phyloP scores from a whole-genome alignment of 2,329 filamentous ascomycete genomes.

The Hypoxylon sp. region DNA sequence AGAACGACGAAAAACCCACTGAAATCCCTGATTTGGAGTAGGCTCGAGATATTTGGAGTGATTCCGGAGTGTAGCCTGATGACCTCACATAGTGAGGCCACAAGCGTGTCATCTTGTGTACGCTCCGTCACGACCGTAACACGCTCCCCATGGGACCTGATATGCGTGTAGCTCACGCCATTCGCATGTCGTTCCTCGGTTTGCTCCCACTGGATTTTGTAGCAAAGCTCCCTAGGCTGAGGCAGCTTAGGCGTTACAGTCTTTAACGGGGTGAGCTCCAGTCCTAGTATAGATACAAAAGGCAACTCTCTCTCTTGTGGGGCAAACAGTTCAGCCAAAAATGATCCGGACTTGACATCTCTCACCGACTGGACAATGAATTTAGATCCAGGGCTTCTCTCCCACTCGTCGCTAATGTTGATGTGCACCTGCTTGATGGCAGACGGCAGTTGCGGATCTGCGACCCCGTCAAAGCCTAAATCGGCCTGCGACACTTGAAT shows the following conservation, averaged over 20 bases:
- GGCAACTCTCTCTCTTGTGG: constrained; percentile 38
- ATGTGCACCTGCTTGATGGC: constrained; percentile 43
- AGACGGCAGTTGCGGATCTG: constrained; percentile 36
- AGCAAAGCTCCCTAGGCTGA: constrained; percentile 54
- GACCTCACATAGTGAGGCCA: constrained; percentile 30
- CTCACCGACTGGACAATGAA: constrained; percentile 39
- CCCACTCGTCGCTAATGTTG: constrained; percentile 38
- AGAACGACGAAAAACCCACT: constrained; percentile 42
- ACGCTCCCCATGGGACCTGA: constrained; percentile 36
- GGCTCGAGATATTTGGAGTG: constrained; percentile 27
- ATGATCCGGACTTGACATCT: constrained; percentile 33
- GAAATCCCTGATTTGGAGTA: constrained; percentile 34
- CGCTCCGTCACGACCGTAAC: constrained; percentile 41
- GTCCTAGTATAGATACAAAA: constrained; percentile 41
- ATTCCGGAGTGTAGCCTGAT: constrained; percentile 41
- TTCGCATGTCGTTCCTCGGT: constrained; percentile 36
- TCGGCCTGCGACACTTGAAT: constrained; percentile 53
- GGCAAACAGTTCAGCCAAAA: constrained; percentile 42
- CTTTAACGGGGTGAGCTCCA: constrained; percentile 40
- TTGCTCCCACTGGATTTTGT: constrained; percentile 47
- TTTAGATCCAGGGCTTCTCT: constrained; percentile 35
- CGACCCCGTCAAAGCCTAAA: constrained; percentile 49
- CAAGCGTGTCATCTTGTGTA: constrained; percentile 38
- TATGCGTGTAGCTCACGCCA: constrained; percentile 37
- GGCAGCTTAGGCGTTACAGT: constrained; percentile 42